Percentiles rank a stretch among this genome's conserved stretches.
Evolutionary conservation across 2,329 filamentous ascomycete genomes (phyloP).

Genomic region (Phialophora chinensis): DNA sequence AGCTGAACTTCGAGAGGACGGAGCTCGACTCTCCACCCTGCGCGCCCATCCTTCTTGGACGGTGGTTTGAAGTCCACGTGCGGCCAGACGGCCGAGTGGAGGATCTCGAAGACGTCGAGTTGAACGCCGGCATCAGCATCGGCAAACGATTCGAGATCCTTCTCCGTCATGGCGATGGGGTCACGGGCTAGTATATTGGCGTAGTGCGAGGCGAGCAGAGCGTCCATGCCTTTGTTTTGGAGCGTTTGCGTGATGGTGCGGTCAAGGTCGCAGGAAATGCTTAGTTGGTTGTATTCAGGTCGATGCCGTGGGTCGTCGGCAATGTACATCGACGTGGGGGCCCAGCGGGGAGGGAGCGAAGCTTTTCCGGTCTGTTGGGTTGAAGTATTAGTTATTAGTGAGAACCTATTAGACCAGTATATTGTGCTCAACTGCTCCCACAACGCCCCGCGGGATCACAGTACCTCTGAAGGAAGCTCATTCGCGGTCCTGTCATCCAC

Average conservation of each 20-base stretch:
- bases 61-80: constrained; percentile 98
- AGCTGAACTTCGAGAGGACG: constrained; percentile 97
- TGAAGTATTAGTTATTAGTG: background rate
- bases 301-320: constrained; percentile 84
- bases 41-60: constrained; percentile 76
- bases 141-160: constrained; percentile 70
- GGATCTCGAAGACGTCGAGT: constrained; percentile 88
- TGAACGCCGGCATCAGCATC: constrained; percentile 68
- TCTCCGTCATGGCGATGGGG: constrained; percentile 89
- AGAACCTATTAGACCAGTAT: too few relatives aligned
- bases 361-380: constrained; percentile 52
- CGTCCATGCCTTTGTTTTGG: constrained; percentile 85
- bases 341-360: constrained; percentile 90
- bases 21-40: constrained; percentile 96
- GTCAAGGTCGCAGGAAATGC: background rate
- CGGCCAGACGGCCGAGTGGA: constrained; percentile 98
- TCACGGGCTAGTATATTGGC: constrained; percentile 98
- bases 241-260: constrained; percentile 79
- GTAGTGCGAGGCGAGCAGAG: constrained; percentile 89
- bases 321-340: constrained; percentile 74
- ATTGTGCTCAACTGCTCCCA: too few relatives aligned
- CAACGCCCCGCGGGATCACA: background rate
- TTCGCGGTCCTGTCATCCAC: constrained; percentile 92
- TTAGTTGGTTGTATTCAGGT: constrained; percentile 66
- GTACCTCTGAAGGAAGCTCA: constrained; percentile 61